Conservation (phyloP, 2,329 filamentous ascomycete species). For the Paracorniculantispora psalliotae region DNA sequence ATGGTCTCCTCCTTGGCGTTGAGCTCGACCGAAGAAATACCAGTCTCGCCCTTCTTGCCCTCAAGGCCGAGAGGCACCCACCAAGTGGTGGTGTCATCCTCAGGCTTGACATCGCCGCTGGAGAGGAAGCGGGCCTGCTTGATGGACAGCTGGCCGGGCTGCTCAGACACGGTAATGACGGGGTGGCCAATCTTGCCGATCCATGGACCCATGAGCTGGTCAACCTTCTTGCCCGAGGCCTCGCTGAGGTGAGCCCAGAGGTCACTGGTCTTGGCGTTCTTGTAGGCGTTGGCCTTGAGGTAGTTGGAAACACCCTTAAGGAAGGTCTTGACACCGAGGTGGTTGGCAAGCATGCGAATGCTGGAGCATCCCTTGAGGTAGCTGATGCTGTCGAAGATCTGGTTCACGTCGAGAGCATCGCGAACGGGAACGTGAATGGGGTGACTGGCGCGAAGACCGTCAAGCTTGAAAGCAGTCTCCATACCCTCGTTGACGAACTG, state of each 20-base stretch:
- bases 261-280: slow-evolving; percentile 85
- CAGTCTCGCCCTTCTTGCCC: slow-evolving; percentile 62
- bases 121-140: slow-evolving; percentile 87
- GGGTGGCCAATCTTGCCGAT: slow-evolving; percentile 95
- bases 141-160: slow-evolving; percentile 74
- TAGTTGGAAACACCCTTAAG: slow-evolving; percentile 86
- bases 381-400: slow-evolving; percentile 96
- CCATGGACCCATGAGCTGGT: slow-evolving; percentile 87
- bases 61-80: slow-evolving; percentile 90
- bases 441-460: slow-evolving; percentile 86
- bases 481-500: slow-evolving; percentile 96
- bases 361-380: slow-evolving; percentile 96
- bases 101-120: slow-evolving; percentile 82
- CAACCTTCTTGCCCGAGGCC: slow-evolving; percentile 82
- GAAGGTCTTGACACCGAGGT: slow-evolving; percentile 84
- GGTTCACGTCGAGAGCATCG: slow-evolving; percentile 92
- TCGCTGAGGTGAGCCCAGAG: slow-evolving; percentile 86
- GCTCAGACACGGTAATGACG: slow-evolving; percentile 78
- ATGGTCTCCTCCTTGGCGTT: slow-evolving; percentile 74
- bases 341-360: slow-evolving; percentile 90
- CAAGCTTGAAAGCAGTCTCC: slow-evolving; percentile 84
- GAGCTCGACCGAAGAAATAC: slow-evolving; percentile 61
- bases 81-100: slow-evolving; percentile 90
- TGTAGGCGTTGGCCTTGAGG: slow-evolving; percentile 80
- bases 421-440: slow-evolving; percentile 93